These are phyloP conservation scores for Quercus alba DNA, from an alignment of 306 rosid genomes.

Conservation along the genomic window DNA sequence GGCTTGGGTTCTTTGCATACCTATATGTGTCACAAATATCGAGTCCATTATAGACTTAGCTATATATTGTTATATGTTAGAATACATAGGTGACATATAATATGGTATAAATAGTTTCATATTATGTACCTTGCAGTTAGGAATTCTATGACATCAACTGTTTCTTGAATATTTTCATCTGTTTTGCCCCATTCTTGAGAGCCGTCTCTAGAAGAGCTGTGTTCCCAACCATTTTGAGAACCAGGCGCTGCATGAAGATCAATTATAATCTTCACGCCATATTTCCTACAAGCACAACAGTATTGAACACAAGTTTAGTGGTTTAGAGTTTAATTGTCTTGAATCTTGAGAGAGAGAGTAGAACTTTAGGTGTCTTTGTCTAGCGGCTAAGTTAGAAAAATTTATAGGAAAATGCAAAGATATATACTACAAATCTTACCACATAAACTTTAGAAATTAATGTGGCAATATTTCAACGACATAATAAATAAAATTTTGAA, in stretches of 20 bases:
- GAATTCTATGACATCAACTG: slow-evolving; percentile 65
- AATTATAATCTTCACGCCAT: slow-evolving; percentile 58
- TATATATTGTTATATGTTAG: too few relatives aligned
- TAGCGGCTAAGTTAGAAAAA: too few relatives aligned
- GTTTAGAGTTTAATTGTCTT: too few relatives aligned
- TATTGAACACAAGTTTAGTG: neutral
- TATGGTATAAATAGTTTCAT: too few relatives aligned
- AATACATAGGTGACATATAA: too few relatives aligned
- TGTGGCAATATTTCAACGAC: too few relatives aligned
- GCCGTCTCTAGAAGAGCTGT: slow-evolving; percentile 64
- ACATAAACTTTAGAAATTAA: too few relatives aligned
- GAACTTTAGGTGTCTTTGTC: too few relatives aligned
- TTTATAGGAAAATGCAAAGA: too few relatives aligned
- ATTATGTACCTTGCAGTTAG: slow-evolving; percentile 56
- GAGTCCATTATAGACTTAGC: too few relatives aligned
- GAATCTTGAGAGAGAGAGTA: neutral
- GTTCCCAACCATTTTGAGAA: slow-evolving; percentile 71
- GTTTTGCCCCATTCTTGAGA: slow-evolving; percentile 70
- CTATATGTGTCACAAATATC: slow-evolving; percentile 7
- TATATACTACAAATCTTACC: too few relatives aligned
- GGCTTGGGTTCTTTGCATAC: slow-evolving; percentile 51
- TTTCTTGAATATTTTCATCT: slow-evolving; percentile 50
- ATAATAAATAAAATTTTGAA: too few relatives aligned
- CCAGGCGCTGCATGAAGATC: slow-evolving; percentile 87
- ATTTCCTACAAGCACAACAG: slow-evolving; percentile 39